Conservation (phyloP, 306 rosid species). For the Quercus aquifolioides region DNA sequence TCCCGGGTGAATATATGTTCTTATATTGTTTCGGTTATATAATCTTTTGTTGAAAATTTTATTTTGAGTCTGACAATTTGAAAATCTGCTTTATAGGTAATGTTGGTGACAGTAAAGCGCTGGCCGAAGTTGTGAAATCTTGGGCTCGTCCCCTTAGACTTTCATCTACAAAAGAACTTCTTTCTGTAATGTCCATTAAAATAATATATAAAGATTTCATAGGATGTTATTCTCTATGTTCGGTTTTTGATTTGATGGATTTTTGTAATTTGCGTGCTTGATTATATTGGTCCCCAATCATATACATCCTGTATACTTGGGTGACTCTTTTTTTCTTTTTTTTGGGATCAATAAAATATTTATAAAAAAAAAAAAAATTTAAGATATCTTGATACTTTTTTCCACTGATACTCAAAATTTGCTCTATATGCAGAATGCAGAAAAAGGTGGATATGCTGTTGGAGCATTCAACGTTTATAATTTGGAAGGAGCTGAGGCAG, state of each 20-base stretch:
- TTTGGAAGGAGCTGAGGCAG: conserved; percentile 95
- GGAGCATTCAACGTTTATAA: conserved; percentile 98
- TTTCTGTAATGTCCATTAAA: conserved; percentile 50
- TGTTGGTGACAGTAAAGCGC: conserved; percentile 75
- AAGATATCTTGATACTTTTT: conserved; percentile 10
- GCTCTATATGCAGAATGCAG: conserved; percentile 57
- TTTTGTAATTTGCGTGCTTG: too few species aligned
- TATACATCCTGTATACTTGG: too few species aligned
- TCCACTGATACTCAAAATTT: conserved; percentile 11
- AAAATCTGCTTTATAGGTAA: conserved; percentile 55
- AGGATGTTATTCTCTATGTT: too few species aligned
- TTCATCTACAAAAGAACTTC: conserved; percentile 86
- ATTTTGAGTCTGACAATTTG: not conserved
- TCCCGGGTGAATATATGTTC: conserved; percentile 64
- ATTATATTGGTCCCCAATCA: too few species aligned
- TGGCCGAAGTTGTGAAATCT: conserved; percentile 80
- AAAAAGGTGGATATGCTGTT: conserved; percentile 84
- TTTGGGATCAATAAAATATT: too few species aligned
- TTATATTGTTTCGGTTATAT: not conserved
- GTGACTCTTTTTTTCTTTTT: too few species aligned
- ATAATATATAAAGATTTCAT: conserved; percentile 2
- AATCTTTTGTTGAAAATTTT: not conserved
- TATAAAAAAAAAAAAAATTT: too few species aligned
- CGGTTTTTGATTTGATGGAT: too few species aligned
- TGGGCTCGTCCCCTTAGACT: conserved; percentile 66